These are phyloP conservation scores for Paecilomyces sp. DNA, from an alignment of 2,329 filamentous ascomycete species.

Conservation along the genomic window DNA sequence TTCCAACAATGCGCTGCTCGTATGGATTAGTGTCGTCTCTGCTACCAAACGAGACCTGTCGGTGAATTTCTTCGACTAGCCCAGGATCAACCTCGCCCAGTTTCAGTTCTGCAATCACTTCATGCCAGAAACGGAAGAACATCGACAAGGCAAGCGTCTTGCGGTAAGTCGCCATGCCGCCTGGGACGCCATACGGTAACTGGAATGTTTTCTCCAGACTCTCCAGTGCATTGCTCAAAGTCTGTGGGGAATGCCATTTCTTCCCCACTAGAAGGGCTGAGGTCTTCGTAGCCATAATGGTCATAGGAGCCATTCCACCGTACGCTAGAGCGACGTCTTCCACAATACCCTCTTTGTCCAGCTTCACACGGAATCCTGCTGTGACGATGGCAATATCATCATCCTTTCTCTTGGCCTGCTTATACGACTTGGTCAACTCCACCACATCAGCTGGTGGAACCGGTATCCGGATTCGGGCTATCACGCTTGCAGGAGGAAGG, in stretches of 20 bases:
- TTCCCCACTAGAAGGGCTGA: slow-evolving; percentile 63
- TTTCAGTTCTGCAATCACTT: slow-evolving; percentile 58
- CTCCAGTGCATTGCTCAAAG: slow-evolving; percentile 72
- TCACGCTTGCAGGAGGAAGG: slow-evolving; percentile 64
- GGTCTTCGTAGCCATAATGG: slow-evolving; percentile 65
- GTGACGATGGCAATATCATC: slow-evolving; percentile 92
- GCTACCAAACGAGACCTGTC: slow-evolving; percentile 66
- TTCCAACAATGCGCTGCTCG: slow-evolving; percentile 68
- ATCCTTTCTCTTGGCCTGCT: slow-evolving; percentile 84
- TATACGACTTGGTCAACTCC: slow-evolving; percentile 76
- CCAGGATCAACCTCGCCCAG: slow-evolving; percentile 55
- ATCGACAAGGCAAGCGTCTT: slow-evolving; percentile 76
- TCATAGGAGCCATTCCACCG: slow-evolving; percentile 80
- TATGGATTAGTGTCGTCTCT: slow-evolving; percentile 66
- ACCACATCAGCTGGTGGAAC: slow-evolving; percentile 56
- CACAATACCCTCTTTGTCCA: slow-evolving; percentile 58
- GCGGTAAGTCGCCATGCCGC: slow-evolving; percentile 84
- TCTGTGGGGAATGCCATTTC: slow-evolving; percentile 64
- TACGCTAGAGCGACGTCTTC: slow-evolving; percentile 68
- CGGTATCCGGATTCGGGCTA: slow-evolving; percentile 71
- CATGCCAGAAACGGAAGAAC: slow-evolving; percentile 91
- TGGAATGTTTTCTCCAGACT: slow-evolving; percentile 72
- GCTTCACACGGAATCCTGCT: slow-evolving; percentile 61
- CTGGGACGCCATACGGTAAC: slow-evolving; percentile 74
- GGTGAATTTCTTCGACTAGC: slow-evolving; percentile 68